Base-by-base conservation (phyloP, 106 monocot genomes). In the Cymbidium sinense region DNA sequence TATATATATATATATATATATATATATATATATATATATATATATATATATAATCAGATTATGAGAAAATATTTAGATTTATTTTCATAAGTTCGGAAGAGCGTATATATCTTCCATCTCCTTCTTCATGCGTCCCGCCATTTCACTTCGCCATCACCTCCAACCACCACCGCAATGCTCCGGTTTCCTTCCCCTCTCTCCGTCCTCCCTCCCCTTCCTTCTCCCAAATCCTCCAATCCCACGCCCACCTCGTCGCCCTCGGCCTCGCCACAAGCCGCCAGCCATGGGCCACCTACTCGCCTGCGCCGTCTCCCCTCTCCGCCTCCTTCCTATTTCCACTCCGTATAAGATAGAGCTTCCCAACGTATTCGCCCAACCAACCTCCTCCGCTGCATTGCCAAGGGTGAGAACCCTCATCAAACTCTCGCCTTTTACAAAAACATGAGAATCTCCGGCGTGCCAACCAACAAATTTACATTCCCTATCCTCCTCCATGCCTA, bases 401-500 rank as follows among this genome's bases (percentile, higher is more conserved):
- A 77, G 2, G 52, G 78, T 74, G 21, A 34, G 18, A 29, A 19
- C 74, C 80, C 78, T 29, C 35, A 73, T 36, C 80, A 80, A 19
- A 64, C 79, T 58, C 28, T 85, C 28, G 35, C 55, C 34, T 79
- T 87, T 71, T 87, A 84, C 78, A 25, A 72, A 65, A 18, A 7
- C 55, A 80, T 80, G 69, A 89, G 86, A 74, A 80, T 82, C 19
- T 29, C n/a, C 2, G 43, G 64, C 30, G 73, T 88, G 9, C 88
- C 84, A 1, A 86, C 83, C 70, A 93, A 93, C 78, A 87, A 89
- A 61, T 88, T 80, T 82, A 88, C 93, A 18, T 93, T 82, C 86
- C 84, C 93, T 12, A 84, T 93, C 74, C 78, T 89, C 39, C 78
- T 93, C 55, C 82, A 85, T 3, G 84, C 88, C n/a, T 87, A 82